Evolutionary conservation across 164 flowering plant genomes (phyloP).

Genomic region (Nelumbo lutea): DNA sequence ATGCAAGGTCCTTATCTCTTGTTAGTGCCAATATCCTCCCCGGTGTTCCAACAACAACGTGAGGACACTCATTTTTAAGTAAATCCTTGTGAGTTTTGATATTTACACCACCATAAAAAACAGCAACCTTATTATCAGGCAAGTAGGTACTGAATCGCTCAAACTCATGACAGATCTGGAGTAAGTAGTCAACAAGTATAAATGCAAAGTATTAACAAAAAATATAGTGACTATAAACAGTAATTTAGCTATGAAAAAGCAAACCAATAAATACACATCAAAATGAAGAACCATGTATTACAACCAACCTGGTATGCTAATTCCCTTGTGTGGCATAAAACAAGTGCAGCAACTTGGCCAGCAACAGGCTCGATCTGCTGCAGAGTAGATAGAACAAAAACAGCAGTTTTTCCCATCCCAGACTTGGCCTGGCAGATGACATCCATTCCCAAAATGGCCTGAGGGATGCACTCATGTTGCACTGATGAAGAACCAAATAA

Average conservation of each 20-base stretch:
- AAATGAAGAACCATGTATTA: neutral
- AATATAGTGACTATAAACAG: neutral
- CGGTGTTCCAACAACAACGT: conserved; percentile 97
- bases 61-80: conserved; percentile 93
- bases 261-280: neutral
- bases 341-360: conserved; percentile 96
- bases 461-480: conserved; percentile 99
- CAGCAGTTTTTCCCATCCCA: conserved; percentile 99
- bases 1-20: conserved; percentile 80
- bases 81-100: conserved; percentile 84
- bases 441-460: conserved; percentile 98
- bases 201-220: neutral
- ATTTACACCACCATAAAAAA: conserved; percentile 92
- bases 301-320: conserved; percentile 85
- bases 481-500: conserved; percentile 83
- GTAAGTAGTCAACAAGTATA: neutral
- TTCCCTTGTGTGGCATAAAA: conserved; percentile 95
- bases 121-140: conserved; percentile 86
- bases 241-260: neutral
- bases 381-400: conserved; percentile 83
- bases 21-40: conserved; percentile 86
- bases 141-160: conserved; percentile 92
- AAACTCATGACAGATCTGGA: conserved; percentile 93
- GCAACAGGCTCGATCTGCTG: conserved; percentile 93
- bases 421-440: conserved; percentile 99